Conservation (phyloP, 805 yeast species). For the Cephaloascus albidus region DNA sequence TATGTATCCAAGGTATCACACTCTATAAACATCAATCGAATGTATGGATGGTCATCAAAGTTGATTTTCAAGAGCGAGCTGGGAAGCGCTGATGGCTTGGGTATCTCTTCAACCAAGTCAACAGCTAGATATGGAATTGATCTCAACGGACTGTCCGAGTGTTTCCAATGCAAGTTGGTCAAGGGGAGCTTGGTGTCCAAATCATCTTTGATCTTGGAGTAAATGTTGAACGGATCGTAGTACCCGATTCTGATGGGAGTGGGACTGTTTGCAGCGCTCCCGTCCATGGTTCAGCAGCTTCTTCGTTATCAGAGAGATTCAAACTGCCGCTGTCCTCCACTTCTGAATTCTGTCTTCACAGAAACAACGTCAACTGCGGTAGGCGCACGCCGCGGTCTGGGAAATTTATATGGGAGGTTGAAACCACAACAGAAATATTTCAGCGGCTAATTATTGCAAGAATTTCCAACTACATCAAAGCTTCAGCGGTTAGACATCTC, state of each 20-base stretch:
- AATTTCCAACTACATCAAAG: too few species aligned
- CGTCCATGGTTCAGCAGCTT: too few species aligned
- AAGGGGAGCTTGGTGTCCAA: slow-evolving; percentile 42
- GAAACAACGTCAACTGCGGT: too few species aligned
- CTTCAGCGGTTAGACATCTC: too few species aligned
- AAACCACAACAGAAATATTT: too few species aligned
- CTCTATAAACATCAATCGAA: slow-evolving; percentile 60
- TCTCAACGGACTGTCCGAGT: slow-evolving; percentile 42
- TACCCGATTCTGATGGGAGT: slow-evolving; percentile 38
- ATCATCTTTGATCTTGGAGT: slow-evolving; percentile 30
- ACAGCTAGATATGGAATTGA: slow-evolving; percentile 55
- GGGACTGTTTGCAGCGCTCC: too few species aligned
- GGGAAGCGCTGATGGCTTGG: slow-evolving; percentile 14
- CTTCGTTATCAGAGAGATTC: too few species aligned
- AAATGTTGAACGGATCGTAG: slow-evolving; percentile 68
- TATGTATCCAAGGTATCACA: slow-evolving; percentile 66
- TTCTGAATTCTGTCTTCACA: too few species aligned
- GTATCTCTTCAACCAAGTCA: slow-evolving; percentile 48
- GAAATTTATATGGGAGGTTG: too few species aligned
- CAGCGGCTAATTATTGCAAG: too few species aligned
- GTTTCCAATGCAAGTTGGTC: slow-evolving; percentile 64
- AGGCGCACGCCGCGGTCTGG: too few species aligned
- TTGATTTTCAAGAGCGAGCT: slow-evolving; percentile 3
- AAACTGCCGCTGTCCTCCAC: too few species aligned
- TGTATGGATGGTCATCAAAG: slow-evolving; percentile 31